Evolutionary conservation across 108 stramenopile genomes (phyloP), one percentile per base, ranked within the genome.

Genomic region (Skeletonema marinoi): DNA sequence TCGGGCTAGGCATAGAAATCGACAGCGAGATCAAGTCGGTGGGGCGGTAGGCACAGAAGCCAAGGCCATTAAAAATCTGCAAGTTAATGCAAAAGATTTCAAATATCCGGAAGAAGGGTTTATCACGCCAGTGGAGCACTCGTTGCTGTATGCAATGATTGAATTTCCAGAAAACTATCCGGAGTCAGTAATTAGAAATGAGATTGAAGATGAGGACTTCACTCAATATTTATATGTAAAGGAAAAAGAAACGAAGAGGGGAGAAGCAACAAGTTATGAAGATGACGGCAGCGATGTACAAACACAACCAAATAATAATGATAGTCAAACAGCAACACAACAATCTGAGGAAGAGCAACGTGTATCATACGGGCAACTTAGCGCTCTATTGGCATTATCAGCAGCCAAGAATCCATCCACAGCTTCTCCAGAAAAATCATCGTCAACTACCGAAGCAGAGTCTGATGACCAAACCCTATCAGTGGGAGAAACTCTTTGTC

Each of bases 281-380:
- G 50, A 3, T 11, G 59, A 33, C 29, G 59, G 19, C 12, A 19
- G 38, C 0, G 51, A 62, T 35, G 19, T 2, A 56, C 25, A 25
- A 56, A 3, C 3, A 16, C 9, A 56, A 29, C 9, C 21, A 21
- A 56, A 6, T 56, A 25, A 21, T 25, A 54, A 16, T 54, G 19
- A 19, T 25, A 19, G 21, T 56, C 21, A 56, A 56, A 56, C 54
- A 9, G n/a, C 54, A 51, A 51, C 17, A 1, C 44, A 46, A 46
- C 44, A 46, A 46, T 46, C 44, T 46, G 44, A 46, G 54, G 62
- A 70, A 32, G 84, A 80, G 51, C 29, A 48, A n/a, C 62, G 70
- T 30, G 86, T 85, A 48, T 89, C 88, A 13, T 89, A 89, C 60
- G 81, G 80, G 17, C 88, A 89, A 80, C 63, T 89, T 36, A 85